Percentiles rank a stretch among this genome's conserved stretches.
These are phyloP conservation scores for Lodderomyces elongisporus DNA, from an alignment of 1,139 yeast genomes.

Conservation along the genomic window DNA sequence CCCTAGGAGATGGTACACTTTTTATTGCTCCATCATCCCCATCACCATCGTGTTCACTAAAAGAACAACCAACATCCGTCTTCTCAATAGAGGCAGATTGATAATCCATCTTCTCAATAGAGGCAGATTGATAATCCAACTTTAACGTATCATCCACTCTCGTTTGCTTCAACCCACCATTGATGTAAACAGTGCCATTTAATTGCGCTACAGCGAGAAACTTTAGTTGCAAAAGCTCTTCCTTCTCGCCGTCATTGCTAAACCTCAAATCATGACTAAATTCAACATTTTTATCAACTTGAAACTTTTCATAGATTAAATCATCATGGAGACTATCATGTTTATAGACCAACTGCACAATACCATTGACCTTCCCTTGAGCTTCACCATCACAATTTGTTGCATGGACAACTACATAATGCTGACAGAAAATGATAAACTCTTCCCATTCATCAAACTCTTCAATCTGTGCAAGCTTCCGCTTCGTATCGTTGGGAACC, in stretches of 20 bases:
- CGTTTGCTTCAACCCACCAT: constrained; percentile 55
- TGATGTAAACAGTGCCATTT: constrained; percentile 25
- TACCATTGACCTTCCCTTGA: too few relatives aligned
- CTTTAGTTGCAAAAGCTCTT: constrained; percentile 29
- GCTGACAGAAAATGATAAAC: constrained; percentile 71
- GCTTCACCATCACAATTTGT: constrained; percentile 34
- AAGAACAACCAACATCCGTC: too few relatives aligned
- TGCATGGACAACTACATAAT: constrained; percentile 67
- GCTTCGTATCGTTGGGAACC: constrained; percentile 36
- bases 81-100: constrained; percentile 7
- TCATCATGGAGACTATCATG: constrained; percentile 3
- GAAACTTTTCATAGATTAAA: constrained; percentile 3
- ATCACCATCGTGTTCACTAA: neutral
- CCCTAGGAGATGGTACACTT: constrained; percentile 38
- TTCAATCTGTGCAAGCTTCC: constrained; percentile 48
- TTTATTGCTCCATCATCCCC: constrained; percentile 2
- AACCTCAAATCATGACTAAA: constrained; percentile 13
- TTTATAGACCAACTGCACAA: constrained; percentile 11
- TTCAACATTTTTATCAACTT: constrained; percentile 9
- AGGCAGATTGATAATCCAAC: constrained; percentile 11
- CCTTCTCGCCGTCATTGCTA: constrained; percentile 3
- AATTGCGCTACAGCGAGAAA: constrained; percentile 39
- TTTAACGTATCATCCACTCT: constrained; percentile 24
- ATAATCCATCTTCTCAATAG: constrained; percentile 8
- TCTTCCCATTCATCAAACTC: constrained; percentile 85